Base-by-base conservation (phyloP, 192 early-diverging fungal genomes). In the Glomus cerebriforme region DNA sequence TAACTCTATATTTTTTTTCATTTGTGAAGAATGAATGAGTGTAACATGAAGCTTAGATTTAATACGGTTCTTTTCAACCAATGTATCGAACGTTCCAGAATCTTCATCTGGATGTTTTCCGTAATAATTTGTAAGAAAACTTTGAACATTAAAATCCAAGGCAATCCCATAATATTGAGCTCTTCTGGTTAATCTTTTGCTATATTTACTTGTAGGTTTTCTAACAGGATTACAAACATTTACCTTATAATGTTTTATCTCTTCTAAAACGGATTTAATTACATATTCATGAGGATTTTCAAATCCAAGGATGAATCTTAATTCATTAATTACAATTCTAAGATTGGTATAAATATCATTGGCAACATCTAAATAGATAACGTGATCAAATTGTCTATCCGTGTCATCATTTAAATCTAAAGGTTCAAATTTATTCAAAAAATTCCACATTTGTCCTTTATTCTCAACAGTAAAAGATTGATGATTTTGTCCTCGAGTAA, bases 401-500 rank as follows among this genome's bases (percentile, higher is more conserved):
- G 83, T 82, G 3, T 77, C 79, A 9, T 83, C 70, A 32, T 87
- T 83, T 2, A 81, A 79, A 73, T 95, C 88, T 0, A 94, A 45
- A 12, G 90, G 86, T 34, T 87, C 78, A 60, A 93, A 86, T 1
- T 60, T 37, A 8, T 60, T 49, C 3, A 92, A 74, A 80, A 94
- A 93, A 26, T 29, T 64, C 19, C 84, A 78, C 65, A 95, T 92
- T 19, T 94, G 79, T n/a, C 54, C 84, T 0, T 84, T 86, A 13
- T 87, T 84, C 12, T 82, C 73, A 0, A 96, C 93, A 0, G 92
- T 96, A 49, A 97, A 79, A 19, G 83, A 85, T 85, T 96, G 95
- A 78, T 98, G 96, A 75, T 92, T 87, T 54, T 93, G 91, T 12
- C 96, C 96, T 64, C 93, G 88, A 24, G 58, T 35, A 37, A 82